Percentiles rank a stretch among this genome's conserved stretches.
Evolutionary conservation across 2,329 filamentous ascomycete species (phyloP).

Genomic region (Madurella mycetomatis): DNA sequence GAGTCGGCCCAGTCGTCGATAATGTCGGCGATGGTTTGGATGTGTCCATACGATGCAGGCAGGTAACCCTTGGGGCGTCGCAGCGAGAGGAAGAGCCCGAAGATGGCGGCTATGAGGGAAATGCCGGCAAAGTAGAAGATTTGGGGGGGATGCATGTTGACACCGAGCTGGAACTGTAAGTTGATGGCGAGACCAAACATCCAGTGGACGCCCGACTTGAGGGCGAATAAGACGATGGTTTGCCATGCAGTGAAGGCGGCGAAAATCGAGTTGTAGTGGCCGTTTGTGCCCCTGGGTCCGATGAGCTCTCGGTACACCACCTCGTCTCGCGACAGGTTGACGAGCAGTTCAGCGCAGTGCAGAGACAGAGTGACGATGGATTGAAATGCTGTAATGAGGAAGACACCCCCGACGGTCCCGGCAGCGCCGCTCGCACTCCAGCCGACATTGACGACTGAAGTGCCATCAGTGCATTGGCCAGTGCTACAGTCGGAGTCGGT

Average conservation of each 20-base stretch:
- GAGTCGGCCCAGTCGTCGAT: slow-evolving; percentile 30
- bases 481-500: slow-evolving; percentile 17
- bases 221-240: slow-evolving; percentile 28
- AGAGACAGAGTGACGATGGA: slow-evolving; percentile 25
- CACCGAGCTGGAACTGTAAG: slow-evolving; percentile 27
- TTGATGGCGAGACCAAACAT: slow-evolving; percentile 31
- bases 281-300: slow-evolving; percentile 24
- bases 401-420: slow-evolving; percentile 25
- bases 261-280: slow-evolving; percentile 26
- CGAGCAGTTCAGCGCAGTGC: slow-evolving; percentile 27
- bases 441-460: slow-evolving; percentile 27
- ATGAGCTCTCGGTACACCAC: slow-evolving; percentile 26
- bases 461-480: slow-evolving; percentile 25
- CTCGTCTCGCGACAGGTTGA: slow-evolving; percentile 30
- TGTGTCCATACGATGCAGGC: slow-evolving; percentile 30
- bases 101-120: slow-evolving; percentile 25
- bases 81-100: slow-evolving; percentile 25
- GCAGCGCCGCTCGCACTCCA: slow-evolving; percentile 23
- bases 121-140: slow-evolving; percentile 30
- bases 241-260: slow-evolving; percentile 29
- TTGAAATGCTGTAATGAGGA: slow-evolving; percentile 28
- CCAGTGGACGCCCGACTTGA: slow-evolving; percentile 32
- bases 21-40: slow-evolving; percentile 32
- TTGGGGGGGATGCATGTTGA: slow-evolving; percentile 31
- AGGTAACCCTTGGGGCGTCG: slow-evolving; percentile 23